phyloP scores from a whole-genome alignment of 2,329 filamentous ascomycete genomes.

The Juglanconis juglandina region DNA sequence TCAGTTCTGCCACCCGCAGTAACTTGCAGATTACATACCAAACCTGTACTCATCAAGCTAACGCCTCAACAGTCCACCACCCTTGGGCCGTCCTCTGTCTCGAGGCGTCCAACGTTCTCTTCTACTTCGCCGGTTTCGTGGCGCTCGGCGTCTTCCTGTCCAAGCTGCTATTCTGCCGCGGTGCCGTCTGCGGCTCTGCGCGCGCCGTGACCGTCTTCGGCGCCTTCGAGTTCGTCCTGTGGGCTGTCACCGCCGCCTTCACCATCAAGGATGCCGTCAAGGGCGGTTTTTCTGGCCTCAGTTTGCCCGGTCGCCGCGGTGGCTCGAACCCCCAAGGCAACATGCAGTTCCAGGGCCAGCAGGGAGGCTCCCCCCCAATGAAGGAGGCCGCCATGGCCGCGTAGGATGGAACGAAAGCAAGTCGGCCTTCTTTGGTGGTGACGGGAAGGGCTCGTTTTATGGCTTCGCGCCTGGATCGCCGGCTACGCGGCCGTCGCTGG shows the following conservation, averaged over 20 bases:
- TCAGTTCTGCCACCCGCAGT: conserved; percentile 23
- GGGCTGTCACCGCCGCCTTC: conserved; percentile 47
- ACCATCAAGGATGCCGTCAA: conserved; percentile 46
- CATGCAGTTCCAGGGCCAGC: conserved; percentile 38
- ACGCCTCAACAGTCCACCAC: conserved; percentile 37
- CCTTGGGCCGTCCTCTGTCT: conserved; percentile 46
- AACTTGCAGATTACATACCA: neutral
- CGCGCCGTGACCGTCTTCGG: conserved; percentile 53
- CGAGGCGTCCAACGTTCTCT: conserved; percentile 50
- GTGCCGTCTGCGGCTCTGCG: conserved; percentile 53
- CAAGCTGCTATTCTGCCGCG: conserved; percentile 54
- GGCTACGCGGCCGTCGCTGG: conserved; percentile 9
- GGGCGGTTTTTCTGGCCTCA: conserved; percentile 28
- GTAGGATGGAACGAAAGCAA: conserved; percentile 5
- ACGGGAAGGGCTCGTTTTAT: neutral
- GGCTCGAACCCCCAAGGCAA: neutral
- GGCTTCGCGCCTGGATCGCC: conserved; percentile 6
- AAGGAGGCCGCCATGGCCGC: conserved; percentile 29
- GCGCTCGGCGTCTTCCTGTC: conserved; percentile 56
- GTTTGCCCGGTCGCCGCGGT: neutral
- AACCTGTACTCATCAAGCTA: neutral
- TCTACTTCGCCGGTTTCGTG: conserved; percentile 60
- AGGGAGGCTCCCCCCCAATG: conserved; percentile 31
- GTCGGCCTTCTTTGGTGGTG: neutral
- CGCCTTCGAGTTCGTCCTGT: conserved; percentile 50